Conservation (phyloP, 805 yeast species). For the Myxozyma vanderwaltii region DNA sequence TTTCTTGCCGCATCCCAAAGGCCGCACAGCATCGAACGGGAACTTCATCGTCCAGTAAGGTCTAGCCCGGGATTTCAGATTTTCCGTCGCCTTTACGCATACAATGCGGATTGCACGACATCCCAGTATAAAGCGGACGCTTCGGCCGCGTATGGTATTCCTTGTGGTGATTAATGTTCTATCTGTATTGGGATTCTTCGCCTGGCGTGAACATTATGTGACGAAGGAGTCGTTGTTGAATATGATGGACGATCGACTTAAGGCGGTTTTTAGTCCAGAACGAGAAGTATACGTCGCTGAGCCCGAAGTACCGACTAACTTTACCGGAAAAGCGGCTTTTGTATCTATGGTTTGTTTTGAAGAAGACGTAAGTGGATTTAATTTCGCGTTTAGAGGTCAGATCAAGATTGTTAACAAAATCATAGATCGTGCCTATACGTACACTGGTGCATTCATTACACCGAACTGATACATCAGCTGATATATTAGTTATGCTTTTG, state of each 20-base stretch:
- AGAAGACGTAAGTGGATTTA: constrained; percentile 21
- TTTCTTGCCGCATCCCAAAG: too few relatives aligned
- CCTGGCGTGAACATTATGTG: constrained; percentile 27
- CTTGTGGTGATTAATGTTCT: constrained; percentile 17
- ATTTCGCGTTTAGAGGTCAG: background rate
- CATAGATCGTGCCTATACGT: constrained; percentile 23
- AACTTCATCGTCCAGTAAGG: background rate
- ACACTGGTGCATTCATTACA: constrained; percentile 27
- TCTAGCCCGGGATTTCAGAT: background rate
- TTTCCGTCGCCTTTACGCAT: background rate
- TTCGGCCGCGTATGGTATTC: constrained; percentile 24
- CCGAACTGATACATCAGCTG: constrained; percentile 11
- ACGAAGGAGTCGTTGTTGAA: constrained; percentile 26
- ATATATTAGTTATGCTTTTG: constrained; percentile 26
- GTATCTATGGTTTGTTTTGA: constrained; percentile 21
- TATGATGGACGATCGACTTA: constrained; percentile 27
- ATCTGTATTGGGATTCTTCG: constrained; percentile 17
- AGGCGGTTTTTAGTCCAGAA: constrained; percentile 27
- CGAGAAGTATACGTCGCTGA: constrained; percentile 16
- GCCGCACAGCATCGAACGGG: background rate
- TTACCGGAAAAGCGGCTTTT: constrained; percentile 27
- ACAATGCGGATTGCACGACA: constrained; percentile 15
- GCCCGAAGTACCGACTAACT: constrained; percentile 4
- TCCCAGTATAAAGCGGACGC: constrained; percentile 11
- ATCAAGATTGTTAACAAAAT: background rate